Evolutionary conservation across 2,329 filamentous ascomycete genomes (phyloP), one percentile per base, ranked within the genome.

Genomic region (Leptographium galeiforme): DNA sequence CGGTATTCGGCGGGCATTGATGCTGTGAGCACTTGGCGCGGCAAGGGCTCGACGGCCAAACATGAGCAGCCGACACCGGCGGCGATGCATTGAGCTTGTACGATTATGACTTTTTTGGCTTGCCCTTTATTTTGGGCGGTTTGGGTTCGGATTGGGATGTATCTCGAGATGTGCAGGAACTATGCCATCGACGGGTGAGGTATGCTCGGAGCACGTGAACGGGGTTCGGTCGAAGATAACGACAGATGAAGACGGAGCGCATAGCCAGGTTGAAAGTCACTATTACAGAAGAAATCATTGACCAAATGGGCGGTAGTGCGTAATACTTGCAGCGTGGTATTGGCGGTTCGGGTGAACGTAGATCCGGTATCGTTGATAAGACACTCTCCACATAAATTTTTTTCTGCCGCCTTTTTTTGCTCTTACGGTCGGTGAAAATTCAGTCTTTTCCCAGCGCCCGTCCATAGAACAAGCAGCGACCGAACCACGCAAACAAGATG

Each of bases 1-100:
- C 79, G 89, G 46, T 87, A 89, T 64, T 85, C 87, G 66, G 91
- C 91, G 8, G 86, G 95, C 64, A 96, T 98, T 59, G 88, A 90
- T 6, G 93, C 93, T 4, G 93, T 98, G 51, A 95, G 87, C 68
- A 98, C 93, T 19, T 98, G 90, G 87, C 78, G 93, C 62, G 89
- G 86, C 58, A 96, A 97, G 73, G 93, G 93, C 14, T 91, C 84
- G 61, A 88, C 87, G 32, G 91, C 91, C 30, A 91, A 91, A 65
- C 90, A 96, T 66, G 86, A 93, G 65, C 77, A 81, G 59, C 78
- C 78, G 2, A 54, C 64, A 4, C 62, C 67, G 3, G 66, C 65
- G 14, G 59, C 55, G 6, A 34, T 62, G 44, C 56, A 58, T 30
- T 63, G 32, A 48, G 12, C 8, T n/a, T 36, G 25, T 53, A 40